These are phyloP conservation scores for Cladosporium sp. DNA, from an alignment of 2,329 filamentous ascomycete species.

Conservation along the genomic window DNA sequence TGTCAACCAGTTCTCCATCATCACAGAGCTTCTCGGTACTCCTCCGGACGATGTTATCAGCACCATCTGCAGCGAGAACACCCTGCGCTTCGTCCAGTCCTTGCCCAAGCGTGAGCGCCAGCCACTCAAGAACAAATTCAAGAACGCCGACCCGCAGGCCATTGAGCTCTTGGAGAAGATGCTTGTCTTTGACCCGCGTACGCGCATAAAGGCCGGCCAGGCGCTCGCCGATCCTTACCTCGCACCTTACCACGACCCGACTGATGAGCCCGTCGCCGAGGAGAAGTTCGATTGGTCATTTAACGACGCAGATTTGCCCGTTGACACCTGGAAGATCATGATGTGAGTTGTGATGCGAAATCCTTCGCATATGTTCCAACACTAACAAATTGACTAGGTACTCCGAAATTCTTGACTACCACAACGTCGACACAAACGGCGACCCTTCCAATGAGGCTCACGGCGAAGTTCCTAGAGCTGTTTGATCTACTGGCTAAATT, in stretches of 20 bases:
- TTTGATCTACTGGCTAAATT: not conserved
- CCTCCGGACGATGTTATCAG: conserved; percentile 98
- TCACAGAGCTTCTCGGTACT: conserved; percentile 92
- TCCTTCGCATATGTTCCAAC: not conserved
- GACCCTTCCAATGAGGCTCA: conserved; percentile 18
- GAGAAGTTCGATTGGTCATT: conserved; percentile 99
- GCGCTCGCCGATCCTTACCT: conserved; percentile 91
- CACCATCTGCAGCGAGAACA: conserved; percentile 98
- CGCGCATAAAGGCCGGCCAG: conserved; percentile 80
- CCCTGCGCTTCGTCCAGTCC: conserved; percentile 93
- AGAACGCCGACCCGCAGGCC: conserved; percentile 83
- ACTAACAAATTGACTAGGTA: conserved; percentile 59
- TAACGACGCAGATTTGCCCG: conserved; percentile 93
- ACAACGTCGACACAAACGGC: conserved; percentile 70
- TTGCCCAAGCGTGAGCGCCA: conserved; percentile 91
- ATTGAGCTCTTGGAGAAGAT: conserved; percentile 93
- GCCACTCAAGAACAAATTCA: conserved; percentile 83
- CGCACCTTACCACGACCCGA: conserved; percentile 92
- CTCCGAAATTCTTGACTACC: conserved; percentile 97
- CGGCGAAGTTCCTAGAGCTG: conserved; percentile 4
- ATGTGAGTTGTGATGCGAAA: conserved; percentile 63
- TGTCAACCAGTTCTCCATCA: conserved; percentile 99
- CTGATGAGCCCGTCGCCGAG: conserved; percentile 89
- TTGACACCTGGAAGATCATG: conserved; percentile 99
- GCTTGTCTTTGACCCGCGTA: conserved; percentile 98